Base-by-base conservation (phyloP, 2,329 filamentous ascomycete genomes). In the Balansia obtecta region DNA sequence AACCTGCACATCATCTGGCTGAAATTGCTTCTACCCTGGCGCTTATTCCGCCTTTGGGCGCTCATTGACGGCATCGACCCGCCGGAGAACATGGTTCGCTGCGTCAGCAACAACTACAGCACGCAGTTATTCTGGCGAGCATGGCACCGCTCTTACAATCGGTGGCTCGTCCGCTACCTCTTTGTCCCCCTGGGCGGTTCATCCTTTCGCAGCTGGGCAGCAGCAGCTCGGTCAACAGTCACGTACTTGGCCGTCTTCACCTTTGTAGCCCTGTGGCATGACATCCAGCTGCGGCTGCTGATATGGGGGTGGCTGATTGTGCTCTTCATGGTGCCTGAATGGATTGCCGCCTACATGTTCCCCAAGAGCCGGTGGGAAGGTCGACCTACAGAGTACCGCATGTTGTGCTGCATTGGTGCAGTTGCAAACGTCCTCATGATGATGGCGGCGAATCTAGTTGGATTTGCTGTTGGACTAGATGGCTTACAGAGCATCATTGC, bases 291-390 rank as follows among this genome's bases (percentile, higher is more conserved):
- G 32, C 80, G 85, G 10, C 74, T 98, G 39, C 76, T 98, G 33
- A 85, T 95, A 65, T 98, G 93, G 93, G 91, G 93, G 30, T 98
- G 93, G 93, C 76, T 98, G 39, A 82, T 98, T 55, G 90, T 94
- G 0, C 70, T 97, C 22, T 98, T 98, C 68, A 88, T 98, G 65
- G 65, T 96, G 7, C 93, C 93, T 0, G 93, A 98, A 71, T 79
- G 91, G 58, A 70, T 86, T 8, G 88, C 82, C 0, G 72, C 74
- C 0, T 71, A 80, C 39, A 52, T 90, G 0, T 95, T 98, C 65
- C 90, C 91, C 0, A 64, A 75, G 48, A 74, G 74, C 40, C 81
- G 79, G 57, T 97, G 86, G 82, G 80, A 82, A 58, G 69, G 74
- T 20, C 71, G 75, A 0, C 86, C 87, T 2, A 85, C 81, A 47